Base-by-base conservation (phyloP, 1,284 basidiomycete genomes). In the Anthracocystis walkeri region DNA sequence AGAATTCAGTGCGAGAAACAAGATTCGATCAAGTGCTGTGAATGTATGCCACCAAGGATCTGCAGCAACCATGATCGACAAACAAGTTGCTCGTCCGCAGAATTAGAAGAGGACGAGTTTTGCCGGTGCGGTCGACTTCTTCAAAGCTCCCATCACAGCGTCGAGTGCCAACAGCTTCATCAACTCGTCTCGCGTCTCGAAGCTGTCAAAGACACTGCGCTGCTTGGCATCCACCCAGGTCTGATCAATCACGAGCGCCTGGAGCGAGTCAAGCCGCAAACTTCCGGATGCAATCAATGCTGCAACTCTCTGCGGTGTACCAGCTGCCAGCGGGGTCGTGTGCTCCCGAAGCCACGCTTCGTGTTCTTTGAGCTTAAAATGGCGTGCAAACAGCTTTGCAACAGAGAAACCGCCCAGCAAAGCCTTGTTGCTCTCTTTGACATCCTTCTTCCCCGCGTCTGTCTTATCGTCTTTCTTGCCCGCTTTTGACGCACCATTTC, bases 341-440 rank as follows among this genome's bases (percentile, higher is more conserved):
- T 81, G 68, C 11, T 72, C 59, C 27, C 62, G 48, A n/a, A 83
- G 72, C 70, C 75, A 82, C n/a, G 65, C 57, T 38, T 66, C 72
- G 50, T 82, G 81, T 54, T 78, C 79, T 57, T 78, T 71, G 48
- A 80, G 62, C 66, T 83, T 83, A 44, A 83, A 83, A 53, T 83
- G 82, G 21, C 82, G 79, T 31, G 82, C 81, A 68, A 83, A 83
- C 25, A 83, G 76, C 65, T 83, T 83, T 25, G 75, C 82, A 0
- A 83, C 82, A 8, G 68, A 67, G 31, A 75, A 65, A 11, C 68
- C 68, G 18, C 68, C 68, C 35, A 71, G 44, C 33, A 65, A 35
- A 18, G 48, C 56, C 25, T 65, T 57, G 18, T 54, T 59, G 44
- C 54, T 61, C 38, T 48, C 48, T 27, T 40, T 44, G 33, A 49